Base-by-base conservation (phyloP, 2,329 filamentous ascomycete species). In the Metarhizium sp. region DNA sequence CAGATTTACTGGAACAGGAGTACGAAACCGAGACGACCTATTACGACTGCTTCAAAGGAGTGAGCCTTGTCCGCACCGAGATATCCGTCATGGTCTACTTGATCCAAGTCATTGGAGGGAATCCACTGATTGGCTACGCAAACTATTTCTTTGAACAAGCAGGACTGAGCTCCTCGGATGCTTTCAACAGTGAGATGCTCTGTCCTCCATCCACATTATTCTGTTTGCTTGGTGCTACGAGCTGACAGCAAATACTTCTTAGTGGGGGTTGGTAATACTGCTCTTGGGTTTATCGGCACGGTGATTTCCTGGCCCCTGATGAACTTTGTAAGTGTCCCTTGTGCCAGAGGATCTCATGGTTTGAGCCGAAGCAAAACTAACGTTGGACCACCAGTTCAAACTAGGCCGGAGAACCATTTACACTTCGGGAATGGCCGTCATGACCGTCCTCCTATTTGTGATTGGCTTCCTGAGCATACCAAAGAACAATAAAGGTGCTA, bases 61-160 rank as follows among this genome's bases (percentile, higher is more conserved):
- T 71, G 43, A 78, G 79, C 57, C 63, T 74, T 18, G 71, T 77
- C n/a, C 74, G 79, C 20, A 81, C 79, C 0, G 79, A 81, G 62
- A 80, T 82, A 38, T 74, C 78, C 4, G 73, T 75, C 57, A 83
- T 84, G 65, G 81, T 84, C 6, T 87, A 84, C 72, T 77, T 80
- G 3, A 83, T 83, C 3, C 84, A 87, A 62, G 84, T 85, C 20
- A 70, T 86, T 2, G 81, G 78, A 52, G 83, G 84, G 29, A 82
- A 83, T 59, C 81, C 83, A 14, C 78, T 87, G 59, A 81, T 84
- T 50, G 80, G 80, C 55, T 87, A 85, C 59, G 82, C 80, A 1
- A 85, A 61, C 42, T 71, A 69, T 56, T 71, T 71, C 50, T 71
- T 70, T 45, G 64, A 67, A 50, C 68, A 69, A 50, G 67, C 67